These are phyloP conservation scores for Sarocladium kiliense DNA, from an alignment of 2,329 filamentous ascomycete species.

Conservation along the genomic window DNA sequence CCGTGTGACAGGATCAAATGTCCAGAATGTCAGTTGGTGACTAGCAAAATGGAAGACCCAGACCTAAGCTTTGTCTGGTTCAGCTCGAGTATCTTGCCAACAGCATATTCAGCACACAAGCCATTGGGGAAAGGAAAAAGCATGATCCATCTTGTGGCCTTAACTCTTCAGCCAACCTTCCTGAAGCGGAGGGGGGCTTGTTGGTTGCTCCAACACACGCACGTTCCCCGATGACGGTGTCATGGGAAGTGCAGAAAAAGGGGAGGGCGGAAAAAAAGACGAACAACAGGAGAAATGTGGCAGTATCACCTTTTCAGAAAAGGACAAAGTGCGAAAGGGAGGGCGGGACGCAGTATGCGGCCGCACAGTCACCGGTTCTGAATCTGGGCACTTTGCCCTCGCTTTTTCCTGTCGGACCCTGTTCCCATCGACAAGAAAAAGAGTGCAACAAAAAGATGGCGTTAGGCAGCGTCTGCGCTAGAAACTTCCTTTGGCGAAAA, in stretches of 20 bases:
- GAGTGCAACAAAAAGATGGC: not conserved
- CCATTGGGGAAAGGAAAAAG: not conserved
- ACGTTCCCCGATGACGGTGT: slow-evolving; percentile 9
- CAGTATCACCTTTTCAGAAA: not conserved
- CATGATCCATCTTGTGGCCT: slow-evolving; percentile 2
- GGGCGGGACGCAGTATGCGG: not conserved
- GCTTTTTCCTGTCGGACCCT: not conserved
- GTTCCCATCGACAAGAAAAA: not conserved
- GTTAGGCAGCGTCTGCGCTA: too few species aligned
- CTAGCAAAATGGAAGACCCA: not conserved
- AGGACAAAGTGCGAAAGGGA: not conserved
- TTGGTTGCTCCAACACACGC: slow-evolving; percentile 2
- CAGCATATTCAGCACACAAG: not conserved
- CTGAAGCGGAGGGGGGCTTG: not conserved
- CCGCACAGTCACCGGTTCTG: not conserved
- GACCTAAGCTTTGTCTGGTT: not conserved
- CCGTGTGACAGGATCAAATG: not conserved
- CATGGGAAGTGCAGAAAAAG: not conserved
- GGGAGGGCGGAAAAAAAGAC: not conserved
- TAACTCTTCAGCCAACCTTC: slow-evolving; percentile 3
- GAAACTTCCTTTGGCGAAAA: not conserved
- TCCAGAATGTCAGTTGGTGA: not conserved
- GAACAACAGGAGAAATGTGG: not conserved
- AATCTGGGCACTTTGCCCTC: not conserved
- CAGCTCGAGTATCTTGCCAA: not conserved